A percentile compares a stretch with the other conserved stretches of the same genome.
These are phyloP conservation scores for Penicillium sp. DNA, from an alignment of 2,329 filamentous ascomycete species.

Conservation along the genomic window DNA sequence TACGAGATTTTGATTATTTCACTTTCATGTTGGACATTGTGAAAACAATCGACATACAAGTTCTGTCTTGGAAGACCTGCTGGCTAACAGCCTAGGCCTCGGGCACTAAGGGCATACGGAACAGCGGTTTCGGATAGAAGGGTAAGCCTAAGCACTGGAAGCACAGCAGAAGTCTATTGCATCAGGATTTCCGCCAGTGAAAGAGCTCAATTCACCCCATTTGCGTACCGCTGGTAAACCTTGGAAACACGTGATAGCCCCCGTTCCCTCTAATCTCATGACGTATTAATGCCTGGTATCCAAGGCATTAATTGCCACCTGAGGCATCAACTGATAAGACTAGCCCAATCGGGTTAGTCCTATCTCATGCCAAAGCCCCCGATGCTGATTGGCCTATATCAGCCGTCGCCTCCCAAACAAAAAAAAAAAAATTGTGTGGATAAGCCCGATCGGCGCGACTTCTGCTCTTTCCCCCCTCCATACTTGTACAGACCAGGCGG, in stretches of 20 bases:
- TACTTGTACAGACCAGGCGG: conserved; percentile 13
- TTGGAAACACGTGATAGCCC: not conserved
- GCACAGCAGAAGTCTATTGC: not conserved
- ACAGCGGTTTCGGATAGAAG: conserved; percentile 1
- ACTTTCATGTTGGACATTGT: not conserved
- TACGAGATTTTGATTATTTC: too few relatives aligned
- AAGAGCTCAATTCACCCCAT: not conserved
- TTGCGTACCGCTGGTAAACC: not conserved
- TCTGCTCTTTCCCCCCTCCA: conserved; percentile 2
- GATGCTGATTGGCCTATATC: conserved; percentile 12
- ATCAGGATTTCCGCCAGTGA: conserved; percentile 1
- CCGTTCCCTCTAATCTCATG: not conserved
- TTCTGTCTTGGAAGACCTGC: not conserved
- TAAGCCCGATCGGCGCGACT: conserved; percentile 12
- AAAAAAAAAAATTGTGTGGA: conserved; percentile 23
- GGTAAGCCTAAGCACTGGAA: not conserved
- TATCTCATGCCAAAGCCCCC: conserved; percentile 9
- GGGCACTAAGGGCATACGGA: not conserved
- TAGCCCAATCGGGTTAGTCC: conserved; percentile 7
- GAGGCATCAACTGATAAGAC: conserved; percentile 15
- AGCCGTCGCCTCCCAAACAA: conserved; percentile 17
- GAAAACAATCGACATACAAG: not conserved
- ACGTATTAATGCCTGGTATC: not conserved
- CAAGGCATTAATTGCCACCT: conserved; percentile 1
- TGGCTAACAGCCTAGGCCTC: not conserved